Conservation (phyloP, 2,329 filamentous ascomycete genomes). For the Seiridium cupressi region DNA sequence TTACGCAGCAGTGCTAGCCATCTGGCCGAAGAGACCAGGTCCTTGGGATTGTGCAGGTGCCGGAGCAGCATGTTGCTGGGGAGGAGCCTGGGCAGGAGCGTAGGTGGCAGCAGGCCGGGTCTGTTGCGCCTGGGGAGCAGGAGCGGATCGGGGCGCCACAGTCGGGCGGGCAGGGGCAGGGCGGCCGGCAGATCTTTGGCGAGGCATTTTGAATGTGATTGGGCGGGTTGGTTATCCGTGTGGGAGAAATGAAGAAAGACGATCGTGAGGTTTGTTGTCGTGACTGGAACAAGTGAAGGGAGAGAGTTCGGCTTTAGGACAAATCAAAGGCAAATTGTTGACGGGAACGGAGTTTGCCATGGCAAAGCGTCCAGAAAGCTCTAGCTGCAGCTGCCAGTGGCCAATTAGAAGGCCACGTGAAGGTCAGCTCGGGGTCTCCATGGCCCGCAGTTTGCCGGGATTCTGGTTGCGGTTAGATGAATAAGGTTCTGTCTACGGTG, state of each 20-base stretch:
- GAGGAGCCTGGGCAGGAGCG: constrained; percentile 44
- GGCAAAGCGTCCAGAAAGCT: constrained; percentile 1
- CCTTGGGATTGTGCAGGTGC: constrained; percentile 60
- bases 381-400: constrained; percentile 1
- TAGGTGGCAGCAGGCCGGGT: constrained; percentile 70
- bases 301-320: neutral
- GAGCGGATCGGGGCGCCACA: constrained; percentile 55
- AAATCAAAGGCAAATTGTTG: neutral
- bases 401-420: constrained; percentile 7
- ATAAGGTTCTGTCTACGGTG: neutral
- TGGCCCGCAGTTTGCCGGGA: neutral
- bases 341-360: neutral
- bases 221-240: constrained; percentile 7
- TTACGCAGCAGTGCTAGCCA: constrained; percentile 97
- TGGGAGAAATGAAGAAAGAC: neutral
- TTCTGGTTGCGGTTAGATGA: neutral
- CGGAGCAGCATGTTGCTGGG: constrained; percentile 44
- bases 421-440: constrained; percentile 2
- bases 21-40: constrained; percentile 89
- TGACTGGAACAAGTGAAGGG: neutral
- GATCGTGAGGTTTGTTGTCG: neutral
- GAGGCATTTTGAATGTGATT: constrained; percentile 60
- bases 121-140: constrained; percentile 54
- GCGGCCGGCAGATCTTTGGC: constrained; percentile 67
- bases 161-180: constrained; percentile 60